phyloP scores from a whole-genome alignment of 192 early-diverging fungal species.

The Coemansia sp. region DNA sequence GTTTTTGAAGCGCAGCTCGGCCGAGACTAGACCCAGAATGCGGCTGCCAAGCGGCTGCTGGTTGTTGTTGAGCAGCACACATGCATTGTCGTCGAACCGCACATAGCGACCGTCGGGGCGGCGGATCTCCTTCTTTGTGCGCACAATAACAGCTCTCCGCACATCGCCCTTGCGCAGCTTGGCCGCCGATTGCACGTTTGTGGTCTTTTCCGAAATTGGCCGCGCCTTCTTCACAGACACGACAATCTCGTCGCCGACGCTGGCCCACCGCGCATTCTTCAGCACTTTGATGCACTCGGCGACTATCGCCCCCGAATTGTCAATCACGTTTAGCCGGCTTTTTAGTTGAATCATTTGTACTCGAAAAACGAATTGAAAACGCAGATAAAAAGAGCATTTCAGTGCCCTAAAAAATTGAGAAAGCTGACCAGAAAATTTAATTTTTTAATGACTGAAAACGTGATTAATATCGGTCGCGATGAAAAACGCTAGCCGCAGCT shows the following conservation, averaged over 20 bases:
- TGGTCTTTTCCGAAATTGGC: conserved; percentile 63
- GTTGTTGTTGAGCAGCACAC: conserved; percentile 90
- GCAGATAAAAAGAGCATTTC: not conserved
- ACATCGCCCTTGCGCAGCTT: conserved; percentile 95
- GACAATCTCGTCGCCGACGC: conserved; percentile 89
- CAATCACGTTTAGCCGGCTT: conserved; percentile 87
- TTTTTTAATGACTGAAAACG: too few relatives aligned
- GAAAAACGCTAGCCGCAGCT: too few relatives aligned
- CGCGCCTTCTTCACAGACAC: conserved; percentile 93
- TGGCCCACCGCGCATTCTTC: conserved; percentile 72
- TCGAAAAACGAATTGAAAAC: not conserved
- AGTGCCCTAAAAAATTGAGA: not conserved
- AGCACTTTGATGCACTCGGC: conserved; percentile 95
- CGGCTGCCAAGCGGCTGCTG: conserved; percentile 93
- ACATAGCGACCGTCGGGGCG: conserved; percentile 90
- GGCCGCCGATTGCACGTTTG: conserved; percentile 56
- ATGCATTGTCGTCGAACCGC: conserved; percentile 96
- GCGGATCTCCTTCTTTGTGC: conserved; percentile 83
- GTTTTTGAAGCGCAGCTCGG: conserved; percentile 88
- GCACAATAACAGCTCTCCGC: conserved; percentile 83
- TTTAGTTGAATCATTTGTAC: conserved; percentile 74
- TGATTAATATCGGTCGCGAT: too few relatives aligned
- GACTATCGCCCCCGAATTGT: conserved; percentile 92
- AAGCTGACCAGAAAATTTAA: too few relatives aligned
- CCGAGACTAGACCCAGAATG: conserved; percentile 85